A percentile compares a stretch with the other conserved stretches of the same genome.
Conservation (phyloP, 202 grass and related monocot species). For the Dendrocalamus latiflorus region DNA sequence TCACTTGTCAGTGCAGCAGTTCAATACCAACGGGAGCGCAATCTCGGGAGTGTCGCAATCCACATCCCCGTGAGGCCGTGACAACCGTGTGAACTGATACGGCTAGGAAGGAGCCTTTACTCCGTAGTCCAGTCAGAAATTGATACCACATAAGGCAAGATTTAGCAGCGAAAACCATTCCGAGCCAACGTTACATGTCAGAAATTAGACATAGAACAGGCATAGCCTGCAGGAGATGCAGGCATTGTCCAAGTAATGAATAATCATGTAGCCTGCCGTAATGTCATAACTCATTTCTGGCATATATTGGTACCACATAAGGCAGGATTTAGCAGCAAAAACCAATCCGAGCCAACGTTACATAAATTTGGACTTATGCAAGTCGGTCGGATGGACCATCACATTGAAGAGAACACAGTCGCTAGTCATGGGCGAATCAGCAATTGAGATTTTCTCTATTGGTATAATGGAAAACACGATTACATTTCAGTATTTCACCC, state of each 20-base stretch:
- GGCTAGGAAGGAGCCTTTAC: too few species aligned
- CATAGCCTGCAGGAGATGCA: not conserved
- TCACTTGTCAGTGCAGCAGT: not conserved
- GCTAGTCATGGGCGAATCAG: not conserved
- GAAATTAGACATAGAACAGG: not conserved
- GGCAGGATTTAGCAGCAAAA: not conserved
- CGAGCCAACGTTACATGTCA: not conserved
- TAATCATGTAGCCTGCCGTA: not conserved
- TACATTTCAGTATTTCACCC: slow-evolving; percentile 24
- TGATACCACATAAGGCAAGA: too few species aligned
- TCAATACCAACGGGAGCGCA: not conserved
- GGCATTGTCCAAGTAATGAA: not conserved
- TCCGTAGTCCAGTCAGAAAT: too few species aligned
- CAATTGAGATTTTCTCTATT: not conserved
- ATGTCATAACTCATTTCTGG: not conserved
- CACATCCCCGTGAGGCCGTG: not conserved
- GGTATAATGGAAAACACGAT: not conserved
- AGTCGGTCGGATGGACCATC: not conserved
- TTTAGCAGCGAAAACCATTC: too few species aligned
- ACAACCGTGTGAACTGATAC: too few species aligned
- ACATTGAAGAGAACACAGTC: not conserved
- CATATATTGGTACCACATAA: not conserved
- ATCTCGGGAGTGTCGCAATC: not conserved
- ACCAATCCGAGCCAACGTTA: not conserved
- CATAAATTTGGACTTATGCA: not conserved